Conservation (phyloP, 1,139 yeast genomes). For the Kazachstania sp. region DNA sequence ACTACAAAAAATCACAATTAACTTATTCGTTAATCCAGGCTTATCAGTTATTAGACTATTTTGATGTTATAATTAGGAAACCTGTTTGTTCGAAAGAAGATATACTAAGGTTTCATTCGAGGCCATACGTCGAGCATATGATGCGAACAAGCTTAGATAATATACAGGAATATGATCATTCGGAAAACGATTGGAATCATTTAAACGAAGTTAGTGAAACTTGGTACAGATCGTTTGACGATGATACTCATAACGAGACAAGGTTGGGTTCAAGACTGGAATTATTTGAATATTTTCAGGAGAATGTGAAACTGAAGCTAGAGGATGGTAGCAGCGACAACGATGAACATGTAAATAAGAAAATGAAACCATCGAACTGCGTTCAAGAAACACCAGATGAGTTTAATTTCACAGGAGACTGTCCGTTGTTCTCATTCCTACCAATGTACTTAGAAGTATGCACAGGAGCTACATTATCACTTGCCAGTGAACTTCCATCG, state of each 20-base stretch:
- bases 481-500: slow-evolving; percentile 33
- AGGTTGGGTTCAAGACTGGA: slow-evolving; percentile 5
- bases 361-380: not conserved
- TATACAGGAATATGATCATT: slow-evolving; percentile 6
- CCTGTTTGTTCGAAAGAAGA: slow-evolving; percentile 15
- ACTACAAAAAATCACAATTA: slow-evolving; percentile 20
- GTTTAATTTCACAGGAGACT: slow-evolving; percentile 50
- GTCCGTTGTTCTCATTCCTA: slow-evolving; percentile 52
- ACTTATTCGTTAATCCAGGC: slow-evolving; percentile 18
- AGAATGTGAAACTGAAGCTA: not conserved
- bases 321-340: not conserved
- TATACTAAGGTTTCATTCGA: slow-evolving; percentile 21
- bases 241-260: not conserved
- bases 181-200: slow-evolving; percentile 11
- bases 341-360: not conserved
- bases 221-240: slow-evolving; percentile 6
- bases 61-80: slow-evolving; percentile 17
- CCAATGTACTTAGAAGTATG: slow-evolving; percentile 41
- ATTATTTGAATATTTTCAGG: slow-evolving; percentile 6
- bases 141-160: slow-evolving; percentile 12
- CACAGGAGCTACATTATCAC: slow-evolving; percentile 52
- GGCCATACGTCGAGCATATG: slow-evolving; percentile 16
- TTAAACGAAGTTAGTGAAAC: slow-evolving; percentile 9
- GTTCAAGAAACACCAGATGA: not conserved
- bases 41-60: slow-evolving; percentile 18